Percentiles rank a stretch among this genome's conserved stretches.
Conservation (phyloP, 2,329 filamentous ascomycete species). For the Fusarium globosum region DNA sequence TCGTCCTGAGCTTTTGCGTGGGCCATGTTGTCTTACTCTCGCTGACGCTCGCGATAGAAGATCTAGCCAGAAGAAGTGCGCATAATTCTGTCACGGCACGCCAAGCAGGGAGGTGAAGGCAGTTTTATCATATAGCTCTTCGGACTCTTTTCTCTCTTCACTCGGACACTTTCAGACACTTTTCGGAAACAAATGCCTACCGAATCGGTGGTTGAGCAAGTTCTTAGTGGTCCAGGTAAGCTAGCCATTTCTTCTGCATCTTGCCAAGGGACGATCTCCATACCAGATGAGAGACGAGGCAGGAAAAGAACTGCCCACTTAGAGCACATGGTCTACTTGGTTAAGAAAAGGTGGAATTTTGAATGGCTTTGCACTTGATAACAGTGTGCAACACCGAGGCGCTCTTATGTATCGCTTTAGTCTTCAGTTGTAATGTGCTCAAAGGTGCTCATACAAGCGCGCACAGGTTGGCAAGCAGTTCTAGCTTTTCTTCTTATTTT, state of each 20-base stretch:
- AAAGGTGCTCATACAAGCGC: not conserved
- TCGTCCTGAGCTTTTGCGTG: accelerated
- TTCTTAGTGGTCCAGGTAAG: not conserved
- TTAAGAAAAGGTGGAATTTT: accelerated
- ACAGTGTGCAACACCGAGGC: not conserved
- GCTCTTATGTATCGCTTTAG: no score
- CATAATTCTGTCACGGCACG: no score
- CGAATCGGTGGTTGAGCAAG: not conserved
- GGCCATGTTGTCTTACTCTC: not conserved
- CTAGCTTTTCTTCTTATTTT: not conserved
- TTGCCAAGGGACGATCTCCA: accelerated
- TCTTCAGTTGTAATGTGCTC: not conserved
- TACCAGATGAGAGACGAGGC: not conserved
- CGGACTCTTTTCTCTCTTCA: not conserved
- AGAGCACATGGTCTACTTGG: accelerated
- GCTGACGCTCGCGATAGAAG: accelerated
- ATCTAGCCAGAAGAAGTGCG: no score
- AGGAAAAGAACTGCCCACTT: not conserved
- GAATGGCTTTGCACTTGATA: not conserved
- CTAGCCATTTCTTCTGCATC: not conserved
- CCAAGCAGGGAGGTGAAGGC: not conserved
- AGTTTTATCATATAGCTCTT: accelerated
- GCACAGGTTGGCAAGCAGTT: accelerated
- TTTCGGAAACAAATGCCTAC: not conserved
- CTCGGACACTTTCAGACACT: not conserved